phyloP scores from a whole-genome alignment of 2,329 filamentous ascomycete species.

The Trichoderma lentiforme region DNA sequence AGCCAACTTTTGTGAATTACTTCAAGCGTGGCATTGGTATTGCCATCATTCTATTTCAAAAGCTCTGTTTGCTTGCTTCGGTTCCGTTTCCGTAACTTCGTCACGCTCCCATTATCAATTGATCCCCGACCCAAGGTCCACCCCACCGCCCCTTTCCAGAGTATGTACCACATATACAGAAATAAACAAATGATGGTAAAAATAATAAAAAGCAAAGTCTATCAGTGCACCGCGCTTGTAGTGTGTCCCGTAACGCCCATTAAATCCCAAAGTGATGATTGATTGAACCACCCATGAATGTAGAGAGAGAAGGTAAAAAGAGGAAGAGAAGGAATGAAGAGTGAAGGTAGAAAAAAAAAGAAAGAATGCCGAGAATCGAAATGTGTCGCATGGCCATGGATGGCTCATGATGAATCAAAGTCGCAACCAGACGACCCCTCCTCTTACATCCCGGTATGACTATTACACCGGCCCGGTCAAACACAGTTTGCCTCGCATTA shows the following conservation, averaged over 20 bases:
- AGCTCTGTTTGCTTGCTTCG: conserved; percentile 13
- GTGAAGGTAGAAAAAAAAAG: not conserved
- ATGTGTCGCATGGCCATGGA: not conserved
- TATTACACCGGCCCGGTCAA: not conserved
- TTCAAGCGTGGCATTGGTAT: not conserved
- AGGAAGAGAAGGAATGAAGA: not conserved
- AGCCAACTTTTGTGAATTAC: not conserved
- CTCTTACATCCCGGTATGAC: not conserved
- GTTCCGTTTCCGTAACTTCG: not conserved
- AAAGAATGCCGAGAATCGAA: not conserved
- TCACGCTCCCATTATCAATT: not conserved
- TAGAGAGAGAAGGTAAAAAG: not conserved
- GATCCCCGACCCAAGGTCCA: not conserved
- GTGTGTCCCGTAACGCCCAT: not conserved
- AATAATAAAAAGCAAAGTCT: not conserved
- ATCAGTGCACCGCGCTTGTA: not conserved
- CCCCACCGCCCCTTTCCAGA: not conserved
- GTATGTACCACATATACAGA: not conserved
- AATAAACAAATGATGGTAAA: not conserved
- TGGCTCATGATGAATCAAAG: conserved; percentile 2
- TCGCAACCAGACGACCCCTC: not conserved
- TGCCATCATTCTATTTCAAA: conserved; percentile 4
- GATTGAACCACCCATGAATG: not conserved
- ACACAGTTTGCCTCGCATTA: not conserved
- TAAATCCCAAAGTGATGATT: not conserved